phyloP scores from a whole-genome alignment of 169 alveolate genomes.

The Plasmodium gonderi region DNA sequence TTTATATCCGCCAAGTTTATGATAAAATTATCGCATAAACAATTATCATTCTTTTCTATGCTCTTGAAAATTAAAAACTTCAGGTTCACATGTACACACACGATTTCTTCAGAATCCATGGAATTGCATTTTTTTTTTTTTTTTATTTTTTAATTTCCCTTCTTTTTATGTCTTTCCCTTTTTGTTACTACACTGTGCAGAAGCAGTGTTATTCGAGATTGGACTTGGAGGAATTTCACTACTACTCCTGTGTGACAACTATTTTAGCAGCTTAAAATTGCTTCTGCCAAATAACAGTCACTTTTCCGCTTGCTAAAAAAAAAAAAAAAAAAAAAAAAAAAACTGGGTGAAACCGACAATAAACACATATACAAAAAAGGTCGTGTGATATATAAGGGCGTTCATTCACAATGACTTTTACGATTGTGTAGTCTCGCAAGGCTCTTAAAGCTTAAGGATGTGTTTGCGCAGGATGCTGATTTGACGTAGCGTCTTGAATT shows the following conservation, averaged over 20 bases:
- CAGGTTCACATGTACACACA: constrained; percentile 42
- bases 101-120: constrained; percentile 57
- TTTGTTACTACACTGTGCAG: too few relatives aligned
- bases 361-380: not conserved
- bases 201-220: too few relatives aligned
- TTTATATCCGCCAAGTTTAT: constrained; percentile 28
- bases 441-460: not conserved
- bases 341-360: not conserved
- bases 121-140: constrained; percentile 20
- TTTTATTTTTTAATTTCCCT: too few relatives aligned
- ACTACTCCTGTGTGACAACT: too few relatives aligned
- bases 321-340: not conserved
- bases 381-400: not conserved
- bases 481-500: too few relatives aligned
- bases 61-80: constrained; percentile 48
- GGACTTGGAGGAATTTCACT: too few relatives aligned
- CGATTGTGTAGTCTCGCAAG: not conserved
- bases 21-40: constrained; percentile 33
- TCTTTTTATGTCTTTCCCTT: too few relatives aligned
- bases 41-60: constrained; percentile 42
- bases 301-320: too few relatives aligned
- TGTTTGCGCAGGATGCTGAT: too few relatives aligned
- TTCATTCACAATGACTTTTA: not conserved
- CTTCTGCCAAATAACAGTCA: too few relatives aligned
- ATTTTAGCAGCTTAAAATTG: too few relatives aligned